These are phyloP conservation scores for Sarcomyxa edulis DNA, from an alignment of 768 basidiomycete species.

Conservation along the genomic window DNA sequence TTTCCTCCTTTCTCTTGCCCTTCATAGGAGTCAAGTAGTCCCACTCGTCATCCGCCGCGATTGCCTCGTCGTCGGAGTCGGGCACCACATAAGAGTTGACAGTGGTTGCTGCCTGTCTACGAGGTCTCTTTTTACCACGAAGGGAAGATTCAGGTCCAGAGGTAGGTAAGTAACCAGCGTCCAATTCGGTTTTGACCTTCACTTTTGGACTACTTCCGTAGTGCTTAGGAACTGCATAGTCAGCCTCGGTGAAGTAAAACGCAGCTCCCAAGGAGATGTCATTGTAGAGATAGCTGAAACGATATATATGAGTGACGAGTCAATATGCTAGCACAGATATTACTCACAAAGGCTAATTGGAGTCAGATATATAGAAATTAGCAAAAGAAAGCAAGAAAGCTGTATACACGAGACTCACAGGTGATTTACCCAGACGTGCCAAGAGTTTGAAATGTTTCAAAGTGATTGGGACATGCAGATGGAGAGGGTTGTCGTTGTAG, in stretches of 20 bases:
- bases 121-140: constrained; percentile 48
- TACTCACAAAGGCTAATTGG: too few relatives aligned
- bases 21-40: constrained; percentile 22
- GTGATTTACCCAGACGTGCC: constrained; percentile 56
- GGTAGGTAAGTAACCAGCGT: constrained; percentile 22
- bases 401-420: constrained; percentile 36
- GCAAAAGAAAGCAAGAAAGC: background rate
- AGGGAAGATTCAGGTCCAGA: constrained; percentile 16
- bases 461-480: constrained; percentile 58
- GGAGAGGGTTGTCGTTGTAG: constrained; percentile 16
- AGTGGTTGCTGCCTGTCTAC: constrained; percentile 46
- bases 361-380: background rate
- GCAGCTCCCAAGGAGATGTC: constrained; percentile 62
- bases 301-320: constrained; percentile 1
- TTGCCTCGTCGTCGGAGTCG: constrained; percentile 67
- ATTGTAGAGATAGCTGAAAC: constrained; percentile 52
- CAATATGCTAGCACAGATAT: constrained; percentile 3
- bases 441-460: constrained; percentile 75
- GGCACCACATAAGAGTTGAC: constrained; percentile 61
- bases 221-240: constrained; percentile 34
- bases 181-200: constrained; percentile 36
- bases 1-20: constrained; percentile 32
- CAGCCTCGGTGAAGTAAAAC: constrained; percentile 67
- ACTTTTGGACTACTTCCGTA: constrained; percentile 13
- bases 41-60: constrained; percentile 32